Evolutionary conservation across 352 stramenopile genomes (phyloP).

Genomic region (Poterioochromonas sp.): DNA sequence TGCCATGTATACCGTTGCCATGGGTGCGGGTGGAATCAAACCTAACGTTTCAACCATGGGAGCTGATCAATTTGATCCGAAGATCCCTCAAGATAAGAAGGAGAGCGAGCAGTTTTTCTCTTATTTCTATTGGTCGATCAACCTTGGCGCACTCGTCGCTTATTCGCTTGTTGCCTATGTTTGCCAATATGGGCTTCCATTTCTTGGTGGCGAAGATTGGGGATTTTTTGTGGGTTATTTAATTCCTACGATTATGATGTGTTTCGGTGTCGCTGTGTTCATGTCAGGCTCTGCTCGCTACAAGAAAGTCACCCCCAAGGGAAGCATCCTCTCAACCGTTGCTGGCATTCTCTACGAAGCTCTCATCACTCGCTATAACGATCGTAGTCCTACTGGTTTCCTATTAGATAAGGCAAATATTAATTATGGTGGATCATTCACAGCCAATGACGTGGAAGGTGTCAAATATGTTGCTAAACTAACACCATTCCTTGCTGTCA

Average conservation of each 20-base stretch:
- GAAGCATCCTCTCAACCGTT: constrained; percentile 61
- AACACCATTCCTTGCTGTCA: constrained; percentile 5
- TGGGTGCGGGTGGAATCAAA: constrained; percentile 58
- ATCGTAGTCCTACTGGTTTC: neutral
- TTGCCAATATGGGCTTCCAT: constrained; percentile 70
- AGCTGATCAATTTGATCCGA: constrained; percentile 56
- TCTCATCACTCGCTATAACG: constrained; percentile 46
- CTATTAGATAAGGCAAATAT: neutral
- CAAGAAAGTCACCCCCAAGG: constrained; percentile 50
- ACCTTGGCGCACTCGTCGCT: constrained; percentile 75
- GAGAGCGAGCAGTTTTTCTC: constrained; percentile 65
- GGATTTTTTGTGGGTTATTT: constrained; percentile 75
- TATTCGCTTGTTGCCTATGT: constrained; percentile 77
- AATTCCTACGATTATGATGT: constrained; percentile 66
- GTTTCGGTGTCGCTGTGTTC: constrained; percentile 44
- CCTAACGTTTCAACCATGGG: constrained; percentile 61
- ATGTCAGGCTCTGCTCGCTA: neutral
- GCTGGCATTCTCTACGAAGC: constrained; percentile 59
- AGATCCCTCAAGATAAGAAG: constrained; percentile 36
- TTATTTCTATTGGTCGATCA: constrained; percentile 86
- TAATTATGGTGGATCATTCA: neutral
- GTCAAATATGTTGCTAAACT: neutral
- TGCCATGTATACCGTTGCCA: constrained; percentile 37
- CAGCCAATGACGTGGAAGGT: neutral
- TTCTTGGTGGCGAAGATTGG: constrained; percentile 63